These are phyloP conservation scores for Ceratopteris richardii DNA, from an alignment of 75 land plant genomes.

Conservation along the genomic window DNA sequence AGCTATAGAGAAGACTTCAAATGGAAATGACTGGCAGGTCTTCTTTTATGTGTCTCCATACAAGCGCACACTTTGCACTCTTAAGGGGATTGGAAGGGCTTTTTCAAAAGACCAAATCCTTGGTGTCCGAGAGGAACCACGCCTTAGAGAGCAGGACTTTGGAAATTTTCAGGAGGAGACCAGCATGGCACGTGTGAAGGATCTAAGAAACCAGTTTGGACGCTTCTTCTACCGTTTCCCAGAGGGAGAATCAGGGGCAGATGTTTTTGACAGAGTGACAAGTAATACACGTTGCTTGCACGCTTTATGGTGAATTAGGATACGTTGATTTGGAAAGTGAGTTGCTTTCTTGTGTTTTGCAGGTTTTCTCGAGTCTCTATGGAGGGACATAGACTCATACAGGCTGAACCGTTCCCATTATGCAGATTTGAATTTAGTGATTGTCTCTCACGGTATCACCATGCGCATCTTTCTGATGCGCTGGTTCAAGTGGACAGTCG, in stretches of 20 bases:
- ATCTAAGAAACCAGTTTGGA: slow-evolving; percentile 54
- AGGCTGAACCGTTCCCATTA: slow-evolving; percentile 34
- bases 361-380: slow-evolving; percentile 90
- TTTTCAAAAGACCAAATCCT: slow-evolving; percentile 46
- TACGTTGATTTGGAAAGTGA: no score
- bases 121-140: slow-evolving; percentile 82
- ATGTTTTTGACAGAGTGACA: slow-evolving; percentile 86
- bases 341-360: slow-evolving; percentile 11
- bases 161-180: slow-evolving; percentile 90
- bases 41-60: slow-evolving; percentile 94
- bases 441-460: slow-evolving; percentile 76
- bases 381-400: slow-evolving; percentile 92
- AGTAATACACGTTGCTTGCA: no score
- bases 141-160: slow-evolving; percentile 87
- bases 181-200: slow-evolving; percentile 60
- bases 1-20: slow-evolving; percentile 21
- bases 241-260: slow-evolving; percentile 94
- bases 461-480: slow-evolving; percentile 87
- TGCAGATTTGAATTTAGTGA: slow-evolving; percentile 57
- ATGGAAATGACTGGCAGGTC: slow-evolving; percentile 46
- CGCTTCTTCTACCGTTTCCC: slow-evolving; percentile 89
- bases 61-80: slow-evolving; percentile 62
- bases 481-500: slow-evolving; percentile 96
- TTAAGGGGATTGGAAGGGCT: slow-evolving; percentile 58
- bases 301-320: slow-evolving; percentile 1